Base-by-base conservation (phyloP, 108 stramenopile genomes). In the Skeletonema marinoi region DNA sequence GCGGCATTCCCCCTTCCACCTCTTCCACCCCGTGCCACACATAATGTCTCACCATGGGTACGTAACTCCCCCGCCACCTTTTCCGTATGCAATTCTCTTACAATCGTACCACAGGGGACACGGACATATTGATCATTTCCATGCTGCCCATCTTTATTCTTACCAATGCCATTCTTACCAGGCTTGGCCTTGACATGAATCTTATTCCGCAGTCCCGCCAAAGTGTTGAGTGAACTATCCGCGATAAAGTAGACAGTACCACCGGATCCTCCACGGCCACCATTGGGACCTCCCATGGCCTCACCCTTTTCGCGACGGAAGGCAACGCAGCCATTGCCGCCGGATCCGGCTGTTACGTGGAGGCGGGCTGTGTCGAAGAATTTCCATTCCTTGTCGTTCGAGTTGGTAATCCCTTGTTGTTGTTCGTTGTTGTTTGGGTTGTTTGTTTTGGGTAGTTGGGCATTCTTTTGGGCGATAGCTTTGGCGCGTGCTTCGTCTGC, bases 1-100 rank as follows among this genome's bases (percentile, higher is more conserved):
- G 95, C 94, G 14, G 90, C 93, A 77, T 99, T 99, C 3, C 98
- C 98, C 60, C 97, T 75, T 46, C 98, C 98, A 4, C 98, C 98
- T 17, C 95, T 77, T 3, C 98, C 98, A 62, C 97, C 98, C 29
- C 85, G 78, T 29, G 98, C 97, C 10, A 99, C 97, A 32, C 98
- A 65, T 33, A 99, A 51, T 56, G 58, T 62, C 44, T 98, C 85
- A 8, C 95, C 97, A 63, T 96, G 83, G 17, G 66, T 62, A 25
- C 84, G 77, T 67, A 99, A 72, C 83, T 98, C 97, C 2, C 98
- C 96, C 36, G 96, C 96, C 10, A 97, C 65, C 68, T 88, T 89
- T 30, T 95, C 92, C 14, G 89, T 91, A n/a, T 83, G 66, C 54
- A 93, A 79, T 51, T 98, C 97, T 66, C 97, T 75, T 8, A 99